Base-by-base conservation (phyloP, 805 yeast species). In the Blastobotrys attinorum region DNA sequence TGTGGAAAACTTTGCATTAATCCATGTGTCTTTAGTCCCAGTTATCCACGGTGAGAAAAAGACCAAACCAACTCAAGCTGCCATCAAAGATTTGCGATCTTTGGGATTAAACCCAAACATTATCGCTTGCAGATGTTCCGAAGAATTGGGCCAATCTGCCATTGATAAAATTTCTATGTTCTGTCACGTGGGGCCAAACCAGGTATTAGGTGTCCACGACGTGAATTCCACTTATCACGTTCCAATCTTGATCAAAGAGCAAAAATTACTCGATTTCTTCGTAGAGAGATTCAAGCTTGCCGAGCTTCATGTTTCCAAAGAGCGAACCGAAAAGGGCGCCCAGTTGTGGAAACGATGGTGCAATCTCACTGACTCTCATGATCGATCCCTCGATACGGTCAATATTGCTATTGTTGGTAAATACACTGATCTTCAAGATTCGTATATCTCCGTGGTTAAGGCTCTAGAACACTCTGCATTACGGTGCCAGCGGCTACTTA, bases 21-120 rank as follows among this genome's bases (percentile, higher is more conserved):
- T 90, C 58, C 99, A 92, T 58, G 99, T 92, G 39, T 90, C 97
- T 37, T 73, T 92, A 51, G 97, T 92, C 39, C 97, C 97, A 37
- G 97, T 92, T 40, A 90, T 92, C 59, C 95, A 89, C 56, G 98
- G 97, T 50, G 99, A 92, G 72, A 96, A 92, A 67, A 92, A 92
- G 75, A 92, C 99, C 35, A 92, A 92, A 68, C 99, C 99, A 47
- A 92, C 99, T 10, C 99, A 92, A 71, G 98, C 97, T 51, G 99
- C 99, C 39, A 84, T 92, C 61, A 87, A 88, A 65, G 98, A 92
- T 65, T 76, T 92, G 66, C 83, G 99, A 69, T 84, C 96, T 38
- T 71, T 90, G 48, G 99, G 99, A 58, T 76, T 92, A 63, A 78
- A 81, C 31, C 97, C 97, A 17, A 97, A 92, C 65, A 82, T 92